Evolutionary conservation across 1,284 basidiomycete genomes (phyloP).

Genomic region (Heterobasidion occidentale): DNA sequence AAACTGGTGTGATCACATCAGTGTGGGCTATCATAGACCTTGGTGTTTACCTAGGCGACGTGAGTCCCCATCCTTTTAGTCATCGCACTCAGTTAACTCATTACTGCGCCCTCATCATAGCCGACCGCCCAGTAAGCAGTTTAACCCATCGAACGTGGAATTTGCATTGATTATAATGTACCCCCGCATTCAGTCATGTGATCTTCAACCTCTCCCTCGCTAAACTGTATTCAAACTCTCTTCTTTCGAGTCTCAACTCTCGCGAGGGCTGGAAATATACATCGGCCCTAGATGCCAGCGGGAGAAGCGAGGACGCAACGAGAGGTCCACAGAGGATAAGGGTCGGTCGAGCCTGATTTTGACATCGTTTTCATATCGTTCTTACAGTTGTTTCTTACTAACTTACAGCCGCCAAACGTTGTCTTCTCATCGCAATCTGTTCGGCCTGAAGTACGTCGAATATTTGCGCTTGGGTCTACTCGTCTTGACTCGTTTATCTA

Average conservation of each 20-base stretch:
- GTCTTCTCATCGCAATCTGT: not conserved
- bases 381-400: not conserved
- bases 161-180: not conserved
- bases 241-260: not conserved
- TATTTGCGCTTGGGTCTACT: not conserved
- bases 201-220: not conserved
- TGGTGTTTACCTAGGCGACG: constrained; percentile 15
- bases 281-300: not conserved
- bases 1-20: not conserved
- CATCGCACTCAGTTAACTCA: not conserved
- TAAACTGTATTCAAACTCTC: not conserved
- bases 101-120: not conserved
- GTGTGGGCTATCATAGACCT: constrained; percentile 16
- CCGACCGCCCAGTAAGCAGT: not conserved
- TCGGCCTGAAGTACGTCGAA: not conserved
- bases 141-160: not conserved
- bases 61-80: not conserved
- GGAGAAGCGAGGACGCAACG: not conserved
- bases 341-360: too few relatives aligned
- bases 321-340: too few relatives aligned
- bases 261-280: not conserved
- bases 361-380: too few relatives aligned
- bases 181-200: not conserved
- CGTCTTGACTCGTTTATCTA: too few relatives aligned
- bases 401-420: not conserved